Evolutionary conservation across 2,329 filamentous ascomycete species (phyloP).

Genomic region (Lasiodiplodia theobromae): DNA sequence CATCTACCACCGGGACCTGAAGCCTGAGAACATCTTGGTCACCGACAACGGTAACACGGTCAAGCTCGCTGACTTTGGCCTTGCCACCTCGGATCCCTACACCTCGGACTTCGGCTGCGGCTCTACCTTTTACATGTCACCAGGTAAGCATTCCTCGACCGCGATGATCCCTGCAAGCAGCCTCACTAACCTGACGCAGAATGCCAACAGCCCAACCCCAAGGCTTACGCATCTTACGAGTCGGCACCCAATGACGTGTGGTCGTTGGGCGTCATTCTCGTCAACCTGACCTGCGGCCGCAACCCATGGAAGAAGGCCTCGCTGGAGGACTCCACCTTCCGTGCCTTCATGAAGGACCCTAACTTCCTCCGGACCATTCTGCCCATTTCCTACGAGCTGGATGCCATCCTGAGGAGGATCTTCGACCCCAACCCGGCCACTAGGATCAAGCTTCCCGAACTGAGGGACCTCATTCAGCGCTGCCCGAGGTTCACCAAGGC

Average conservation of each 20-base stretch:
- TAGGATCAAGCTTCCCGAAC: conserved; percentile 80
- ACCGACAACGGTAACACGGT: conserved; percentile 86
- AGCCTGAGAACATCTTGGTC: conserved; percentile 97
- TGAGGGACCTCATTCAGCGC: conserved; percentile 76
- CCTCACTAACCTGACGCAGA: conserved; percentile 62
- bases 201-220: conserved; percentile 80
- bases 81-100: conserved; percentile 82
- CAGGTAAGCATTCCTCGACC: conserved; percentile 70
- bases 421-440: conserved; percentile 86
- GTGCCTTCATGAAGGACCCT: conserved; percentile 82
- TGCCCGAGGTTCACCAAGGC: conserved; percentile 74
- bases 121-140: conserved; percentile 99
- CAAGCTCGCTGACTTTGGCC: conserved; percentile 96
- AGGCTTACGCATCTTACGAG: conserved; percentile 78
- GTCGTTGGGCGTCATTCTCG: conserved; percentile 96
- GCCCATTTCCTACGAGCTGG: conserved; percentile 86
- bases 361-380: conserved; percentile 93
- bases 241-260: conserved; percentile 97
- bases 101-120: conserved; percentile 97
- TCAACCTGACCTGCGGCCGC: conserved; percentile 96
- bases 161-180: conserved; percentile 27
- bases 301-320: conserved; percentile 99
- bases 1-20: conserved; percentile 96
- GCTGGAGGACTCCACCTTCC: conserved; percentile 91
- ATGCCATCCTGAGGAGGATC: conserved; percentile 83